Conservation (phyloP, 129 eudicot genomes). For the Pulicaria dysenterica region DNA sequence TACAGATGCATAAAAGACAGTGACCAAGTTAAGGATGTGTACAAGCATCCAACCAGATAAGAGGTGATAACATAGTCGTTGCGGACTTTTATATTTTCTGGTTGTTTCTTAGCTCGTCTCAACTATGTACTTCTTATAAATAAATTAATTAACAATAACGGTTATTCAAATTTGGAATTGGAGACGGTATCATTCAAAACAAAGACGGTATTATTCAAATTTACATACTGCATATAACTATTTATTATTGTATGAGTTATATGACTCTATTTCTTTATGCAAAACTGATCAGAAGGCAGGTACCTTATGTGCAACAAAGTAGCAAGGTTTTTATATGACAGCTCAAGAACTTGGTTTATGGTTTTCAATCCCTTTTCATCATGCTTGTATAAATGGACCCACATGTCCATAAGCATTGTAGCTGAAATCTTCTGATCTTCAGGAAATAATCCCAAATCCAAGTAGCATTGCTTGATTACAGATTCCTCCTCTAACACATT, state of each 20-base stretch:
- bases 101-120: too few relatives aligned
- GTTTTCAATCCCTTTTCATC: conserved; percentile 33
- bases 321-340: conserved; percentile 30
- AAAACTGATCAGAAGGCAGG: neutral
- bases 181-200: too few relatives aligned
- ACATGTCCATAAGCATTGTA: conserved; percentile 35
- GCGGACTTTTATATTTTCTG: too few relatives aligned
- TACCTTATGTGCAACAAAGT: conserved; percentile 31
- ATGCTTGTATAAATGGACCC: conserved; percentile 30
- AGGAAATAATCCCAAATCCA: conserved; percentile 41
- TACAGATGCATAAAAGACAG: too few relatives aligned
- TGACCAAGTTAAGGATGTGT: too few relatives aligned
- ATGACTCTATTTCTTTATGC: neutral
- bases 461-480: conserved; percentile 26
- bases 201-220: too few relatives aligned
- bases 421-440: conserved; percentile 43
- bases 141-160: too few relatives aligned
- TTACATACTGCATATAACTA: neutral
- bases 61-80: too few relatives aligned
- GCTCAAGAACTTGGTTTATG: conserved; percentile 14
- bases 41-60: too few relatives aligned
- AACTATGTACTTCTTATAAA: too few relatives aligned
- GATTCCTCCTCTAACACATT: conserved; percentile 23
- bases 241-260: neutral
- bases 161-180: too few relatives aligned